These are phyloP conservation scores for Acrocalymma vagum DNA, from an alignment of 2,329 filamentous ascomycete species.

Conservation along the genomic window DNA sequence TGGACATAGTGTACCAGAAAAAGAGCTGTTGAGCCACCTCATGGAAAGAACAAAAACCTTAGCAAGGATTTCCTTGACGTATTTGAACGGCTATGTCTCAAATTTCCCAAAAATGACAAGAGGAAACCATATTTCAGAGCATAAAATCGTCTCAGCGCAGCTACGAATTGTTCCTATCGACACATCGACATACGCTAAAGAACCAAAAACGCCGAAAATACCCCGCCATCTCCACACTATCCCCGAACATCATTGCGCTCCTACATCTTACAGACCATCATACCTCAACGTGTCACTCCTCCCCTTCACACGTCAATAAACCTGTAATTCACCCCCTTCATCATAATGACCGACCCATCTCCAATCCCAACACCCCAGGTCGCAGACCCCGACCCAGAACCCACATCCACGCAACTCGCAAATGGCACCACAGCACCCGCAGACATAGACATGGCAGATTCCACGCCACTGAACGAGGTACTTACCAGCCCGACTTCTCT, in stretches of 20 bases:
- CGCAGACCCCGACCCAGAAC: constrained; percentile 22
- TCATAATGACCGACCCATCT: constrained; percentile 27
- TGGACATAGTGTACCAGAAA: no score
- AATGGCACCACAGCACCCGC: constrained; percentile 27
- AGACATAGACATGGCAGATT: constrained; percentile 43
- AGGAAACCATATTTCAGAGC: no score
- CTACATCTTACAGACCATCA: not conserved
- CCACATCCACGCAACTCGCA: no score
- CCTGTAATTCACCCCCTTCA: not conserved
- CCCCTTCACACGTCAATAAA: not conserved
- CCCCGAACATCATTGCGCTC: constrained; percentile 23
- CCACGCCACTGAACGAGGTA: constrained; percentile 17
- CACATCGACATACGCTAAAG: no score
- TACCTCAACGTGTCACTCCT: not conserved
- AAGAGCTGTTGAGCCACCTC: no score
- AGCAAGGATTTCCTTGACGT: no score
- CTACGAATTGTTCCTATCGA: no score
- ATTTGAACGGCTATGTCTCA: no score
- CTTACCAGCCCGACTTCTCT: not conserved
- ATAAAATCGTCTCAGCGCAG: no score
- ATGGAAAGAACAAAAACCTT: no score
- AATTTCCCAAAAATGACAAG: no score
- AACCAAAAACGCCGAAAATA: constrained; percentile 11
- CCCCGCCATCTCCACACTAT: constrained; percentile 16
- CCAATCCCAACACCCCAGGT: constrained; percentile 22